Percentiles rank a stretch among this genome's conserved stretches.
phyloP scores from a whole-genome alignment of 1,284 basidiomycete genomes.

The Pseudozyma flocculosa region DNA sequence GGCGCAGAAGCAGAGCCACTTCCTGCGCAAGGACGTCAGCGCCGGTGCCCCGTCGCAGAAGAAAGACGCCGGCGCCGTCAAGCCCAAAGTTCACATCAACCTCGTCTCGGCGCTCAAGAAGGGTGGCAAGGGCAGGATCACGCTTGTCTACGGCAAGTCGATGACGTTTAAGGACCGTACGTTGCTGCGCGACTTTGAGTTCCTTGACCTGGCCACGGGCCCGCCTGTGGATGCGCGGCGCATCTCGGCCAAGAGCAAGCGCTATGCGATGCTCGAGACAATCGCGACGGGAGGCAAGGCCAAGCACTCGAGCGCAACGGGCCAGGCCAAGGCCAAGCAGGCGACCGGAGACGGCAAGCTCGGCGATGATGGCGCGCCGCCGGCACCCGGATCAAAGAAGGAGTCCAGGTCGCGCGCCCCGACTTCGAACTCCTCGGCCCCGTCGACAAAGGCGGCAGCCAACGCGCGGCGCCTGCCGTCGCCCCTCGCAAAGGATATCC shows the following conservation, averaged over 20 bases:
- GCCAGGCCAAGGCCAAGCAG: background rate
- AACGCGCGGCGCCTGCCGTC: conserved; percentile 17
- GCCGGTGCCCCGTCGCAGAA: conserved; percentile 12
- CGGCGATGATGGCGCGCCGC: background rate
- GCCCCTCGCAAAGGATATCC: conserved; percentile 31
- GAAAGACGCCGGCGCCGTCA: conserved; percentile 15
- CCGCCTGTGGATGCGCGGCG: conserved; percentile 59
- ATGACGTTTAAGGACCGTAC: conserved; percentile 62
- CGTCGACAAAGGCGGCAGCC: background rate
- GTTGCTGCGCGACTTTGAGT: conserved; percentile 60
- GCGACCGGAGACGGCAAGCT: background rate
- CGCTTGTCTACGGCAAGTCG: conserved; percentile 60
- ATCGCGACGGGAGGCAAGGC: conserved; percentile 59
- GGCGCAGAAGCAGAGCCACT: conserved; percentile 49
- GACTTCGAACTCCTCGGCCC: background rate
- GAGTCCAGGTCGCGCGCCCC: background rate
- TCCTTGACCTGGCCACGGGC: conserved; percentile 61
- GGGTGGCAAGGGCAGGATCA: conserved; percentile 60
- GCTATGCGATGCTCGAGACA: conserved; percentile 57
- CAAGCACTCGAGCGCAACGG: conserved; percentile 13
- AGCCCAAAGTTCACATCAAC: conserved; percentile 42
- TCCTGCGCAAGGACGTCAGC: conserved; percentile 26
- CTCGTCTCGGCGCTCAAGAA: conserved; percentile 60
- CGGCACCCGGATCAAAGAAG: background rate
- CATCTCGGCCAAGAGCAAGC: conserved; percentile 58